Percentiles rank a stretch among this genome's conserved stretches.
Conservation (phyloP, 352 stramenopile species). For the Phytophthora pistaciae region DNA sequence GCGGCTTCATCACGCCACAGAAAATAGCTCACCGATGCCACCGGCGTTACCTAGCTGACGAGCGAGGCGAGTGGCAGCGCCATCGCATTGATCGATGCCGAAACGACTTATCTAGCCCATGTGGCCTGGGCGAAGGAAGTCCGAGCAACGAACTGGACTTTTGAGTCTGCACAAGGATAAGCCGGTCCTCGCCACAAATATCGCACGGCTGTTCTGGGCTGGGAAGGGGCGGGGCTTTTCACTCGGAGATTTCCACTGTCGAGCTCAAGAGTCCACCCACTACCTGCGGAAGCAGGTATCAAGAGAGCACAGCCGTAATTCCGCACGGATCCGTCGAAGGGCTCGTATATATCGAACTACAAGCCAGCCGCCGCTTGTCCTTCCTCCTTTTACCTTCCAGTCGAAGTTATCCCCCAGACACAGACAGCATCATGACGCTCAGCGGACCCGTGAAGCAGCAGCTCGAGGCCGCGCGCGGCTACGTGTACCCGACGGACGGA, state of each 20-base stretch:
- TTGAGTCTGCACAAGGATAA: neutral
- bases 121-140: neutral
- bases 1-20: neutral
- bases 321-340: conserved; percentile 35
- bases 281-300: conserved; percentile 42
- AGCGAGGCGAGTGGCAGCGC: no score
- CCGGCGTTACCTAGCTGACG: neutral
- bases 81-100: neutral
- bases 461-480: conserved; percentile 47
- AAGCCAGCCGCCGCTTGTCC: conserved; percentile 31
- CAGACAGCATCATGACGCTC: conserved; percentile 49
- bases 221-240: conserved; percentile 13
- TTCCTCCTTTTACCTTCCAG: conserved; percentile 16
- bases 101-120: conserved; percentile 1
- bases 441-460: conserved; percentile 58
- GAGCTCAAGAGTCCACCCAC: neutral
- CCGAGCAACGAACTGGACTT: neutral
- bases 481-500: conserved; percentile 46
- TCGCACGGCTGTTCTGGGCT: neutral
- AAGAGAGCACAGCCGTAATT: conserved; percentile 2
- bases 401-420: conserved; percentile 26
- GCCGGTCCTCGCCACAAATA: neutral
- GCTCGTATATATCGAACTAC: conserved; percentile 19
- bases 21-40: neutral
- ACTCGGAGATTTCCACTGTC: conserved; percentile 26